Conservation (phyloP, 805 yeast species). For the Starmera amethionina region DNA sequence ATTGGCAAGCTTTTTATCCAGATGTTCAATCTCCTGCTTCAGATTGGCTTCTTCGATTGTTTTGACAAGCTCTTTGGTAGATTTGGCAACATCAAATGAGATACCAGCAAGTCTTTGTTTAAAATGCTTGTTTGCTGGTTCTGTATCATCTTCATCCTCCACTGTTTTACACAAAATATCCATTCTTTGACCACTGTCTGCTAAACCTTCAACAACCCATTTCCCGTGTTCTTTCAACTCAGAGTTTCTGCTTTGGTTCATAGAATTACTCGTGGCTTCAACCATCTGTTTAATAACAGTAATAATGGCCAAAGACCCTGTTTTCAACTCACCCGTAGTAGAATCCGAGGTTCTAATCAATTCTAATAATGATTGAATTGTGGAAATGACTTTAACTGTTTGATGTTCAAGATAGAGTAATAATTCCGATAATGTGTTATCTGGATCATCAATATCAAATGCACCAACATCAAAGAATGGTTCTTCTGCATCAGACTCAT, state of each 20-base stretch:
- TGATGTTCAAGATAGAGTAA: conserved; percentile 85
- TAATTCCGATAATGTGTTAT: conserved; percentile 77
- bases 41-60: conserved; percentile 92
- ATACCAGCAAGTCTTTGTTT: conserved; percentile 93
- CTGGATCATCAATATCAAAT: conserved; percentile 80
- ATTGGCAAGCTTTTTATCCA: conserved; percentile 47
- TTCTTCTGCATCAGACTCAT: neutral
- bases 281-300: conserved; percentile 79
- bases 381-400: conserved; percentile 82
- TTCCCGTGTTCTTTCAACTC: conserved; percentile 83
- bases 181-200: conserved; percentile 83
- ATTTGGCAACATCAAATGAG: conserved; percentile 92
- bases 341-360: conserved; percentile 72
- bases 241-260: conserved; percentile 81
- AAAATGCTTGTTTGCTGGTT: conserved; percentile 78
- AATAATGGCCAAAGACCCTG: conserved; percentile 67
- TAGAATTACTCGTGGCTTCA: conserved; percentile 76
- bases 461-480: conserved; percentile 54
- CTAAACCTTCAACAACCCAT: conserved; percentile 81
- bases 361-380: conserved; percentile 73
- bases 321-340: conserved; percentile 63
- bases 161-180: conserved; percentile 45
- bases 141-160: conserved; percentile 33
- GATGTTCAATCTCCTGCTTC: conserved; percentile 73
- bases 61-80: conserved; percentile 91